These are phyloP conservation scores for Linnemannia exigua DNA, from an alignment of 192 early-diverging fungal genomes.

Conservation along the genomic window DNA sequence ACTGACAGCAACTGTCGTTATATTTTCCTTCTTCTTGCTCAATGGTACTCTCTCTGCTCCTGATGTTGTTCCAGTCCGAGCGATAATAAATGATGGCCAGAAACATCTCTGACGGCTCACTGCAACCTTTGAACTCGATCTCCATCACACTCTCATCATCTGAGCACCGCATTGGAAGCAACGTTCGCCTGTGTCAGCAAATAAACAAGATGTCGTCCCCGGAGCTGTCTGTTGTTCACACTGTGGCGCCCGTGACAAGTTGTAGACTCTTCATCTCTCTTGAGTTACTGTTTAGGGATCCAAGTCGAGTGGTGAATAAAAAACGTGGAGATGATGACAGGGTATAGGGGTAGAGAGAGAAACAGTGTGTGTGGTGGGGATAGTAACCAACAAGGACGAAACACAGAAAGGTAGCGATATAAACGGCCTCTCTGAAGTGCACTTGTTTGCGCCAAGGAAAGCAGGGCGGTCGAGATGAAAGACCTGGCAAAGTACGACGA, in stretches of 20 bases:
- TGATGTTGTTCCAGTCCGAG: constrained; percentile 4
- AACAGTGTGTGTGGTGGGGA: background rate
- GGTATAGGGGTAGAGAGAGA: background rate
- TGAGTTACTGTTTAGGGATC: constrained; percentile 2
- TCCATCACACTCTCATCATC: constrained; percentile 7
- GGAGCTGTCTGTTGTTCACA: background rate
- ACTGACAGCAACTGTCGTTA: background rate
- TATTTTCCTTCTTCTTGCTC: background rate
- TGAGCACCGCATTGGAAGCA: background rate
- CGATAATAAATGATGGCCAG: background rate
- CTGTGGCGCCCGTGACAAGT: background rate
- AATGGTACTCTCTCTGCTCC: background rate
- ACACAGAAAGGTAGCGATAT: background rate
- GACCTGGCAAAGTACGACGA: background rate
- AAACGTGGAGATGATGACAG: constrained; percentile 1
- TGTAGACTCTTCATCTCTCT: background rate
- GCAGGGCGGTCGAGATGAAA: background rate
- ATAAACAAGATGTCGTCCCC: background rate
- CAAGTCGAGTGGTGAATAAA: background rate
- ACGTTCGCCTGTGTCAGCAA: background rate
- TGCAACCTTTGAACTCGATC: background rate
- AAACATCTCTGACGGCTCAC: background rate
- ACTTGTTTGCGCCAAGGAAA: background rate
- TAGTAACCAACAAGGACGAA: background rate
- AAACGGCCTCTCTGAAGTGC: background rate